Evolutionary conservation across 768 basidiomycete genomes (phyloP).

Genomic region (Solioccasus polychromus): DNA sequence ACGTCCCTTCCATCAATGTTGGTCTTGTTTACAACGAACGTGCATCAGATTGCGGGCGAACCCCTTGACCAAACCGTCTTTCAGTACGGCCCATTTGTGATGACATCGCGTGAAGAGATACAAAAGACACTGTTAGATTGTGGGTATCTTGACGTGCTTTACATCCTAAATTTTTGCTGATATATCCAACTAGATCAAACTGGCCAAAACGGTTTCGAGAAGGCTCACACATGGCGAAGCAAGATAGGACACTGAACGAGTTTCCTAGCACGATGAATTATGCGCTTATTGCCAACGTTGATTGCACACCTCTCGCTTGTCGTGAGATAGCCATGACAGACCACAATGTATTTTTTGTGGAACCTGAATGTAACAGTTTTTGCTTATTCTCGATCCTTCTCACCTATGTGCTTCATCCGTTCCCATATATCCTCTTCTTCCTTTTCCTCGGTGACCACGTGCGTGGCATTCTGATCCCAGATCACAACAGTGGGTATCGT

Average conservation of each 20-base stretch:
- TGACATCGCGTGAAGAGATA: slow-evolving; percentile 79
- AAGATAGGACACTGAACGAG: slow-evolving; percentile 52
- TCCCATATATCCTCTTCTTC: slow-evolving; percentile 70
- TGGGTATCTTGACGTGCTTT: slow-evolving; percentile 32
- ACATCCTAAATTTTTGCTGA: slow-evolving; percentile 1
- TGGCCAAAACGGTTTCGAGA: slow-evolving; percentile 87
- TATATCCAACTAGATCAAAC: slow-evolving; percentile 51
- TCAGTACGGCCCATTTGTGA: slow-evolving; percentile 87
- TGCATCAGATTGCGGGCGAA: slow-evolving; percentile 70
- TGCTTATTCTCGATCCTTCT: slow-evolving; percentile 31
- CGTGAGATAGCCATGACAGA: background rate
- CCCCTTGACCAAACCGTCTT: slow-evolving; percentile 86
- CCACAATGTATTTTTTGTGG: background rate
- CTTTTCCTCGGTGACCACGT: slow-evolving; percentile 17
- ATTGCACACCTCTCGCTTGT: background rate
- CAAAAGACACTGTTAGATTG: slow-evolving; percentile 81
- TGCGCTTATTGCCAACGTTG: background rate
- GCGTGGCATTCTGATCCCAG: slow-evolving; percentile 50
- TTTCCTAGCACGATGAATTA: background rate
- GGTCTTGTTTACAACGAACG: slow-evolving; percentile 3
- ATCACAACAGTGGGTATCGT: slow-evolving; percentile 58
- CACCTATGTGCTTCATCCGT: slow-evolving; percentile 53
- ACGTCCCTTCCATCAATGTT: slow-evolving; percentile 16
- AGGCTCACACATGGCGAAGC: slow-evolving; percentile 83
- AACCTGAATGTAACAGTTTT: background rate